Evolutionary conservation across 2,329 filamentous ascomycete genomes (phyloP).

Genomic region (Fusarium sp.): DNA sequence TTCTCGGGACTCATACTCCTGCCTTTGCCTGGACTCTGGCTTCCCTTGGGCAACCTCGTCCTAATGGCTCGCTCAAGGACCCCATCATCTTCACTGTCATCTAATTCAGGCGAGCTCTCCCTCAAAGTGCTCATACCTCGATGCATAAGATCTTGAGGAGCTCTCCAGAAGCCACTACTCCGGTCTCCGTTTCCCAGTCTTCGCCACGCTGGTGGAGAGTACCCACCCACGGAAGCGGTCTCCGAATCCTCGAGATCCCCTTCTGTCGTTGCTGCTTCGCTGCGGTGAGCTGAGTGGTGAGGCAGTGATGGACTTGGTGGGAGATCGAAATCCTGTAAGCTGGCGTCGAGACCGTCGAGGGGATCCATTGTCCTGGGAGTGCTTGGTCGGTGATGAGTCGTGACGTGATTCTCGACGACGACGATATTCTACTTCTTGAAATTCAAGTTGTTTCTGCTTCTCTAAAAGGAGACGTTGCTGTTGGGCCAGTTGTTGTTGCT

Average conservation of each 20-base stretch:
- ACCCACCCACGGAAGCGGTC: slow-evolving; percentile 66
- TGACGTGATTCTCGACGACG: slow-evolving; percentile 32
- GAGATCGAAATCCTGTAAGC: slow-evolving; percentile 68
- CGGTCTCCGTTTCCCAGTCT: slow-evolving; percentile 71
- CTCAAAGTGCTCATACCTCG: slow-evolving; percentile 52
- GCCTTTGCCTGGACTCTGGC: slow-evolving; percentile 67
- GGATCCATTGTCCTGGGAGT: slow-evolving; percentile 51
- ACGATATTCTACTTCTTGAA: slow-evolving; percentile 37
- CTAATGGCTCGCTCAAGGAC: slow-evolving; percentile 66
- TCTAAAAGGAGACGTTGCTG: slow-evolving; percentile 34
- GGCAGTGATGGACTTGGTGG: slow-evolving; percentile 58
- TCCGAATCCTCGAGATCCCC: slow-evolving; percentile 60
- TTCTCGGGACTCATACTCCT: slow-evolving; percentile 62
- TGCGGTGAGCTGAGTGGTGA: slow-evolving; percentile 53
- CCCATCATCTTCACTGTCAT: slow-evolving; percentile 55
- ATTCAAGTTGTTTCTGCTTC: slow-evolving; percentile 40
- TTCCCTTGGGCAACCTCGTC: slow-evolving; percentile 68
- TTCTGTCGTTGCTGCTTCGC: slow-evolving; percentile 55
- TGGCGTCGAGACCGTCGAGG: slow-evolving; percentile 63
- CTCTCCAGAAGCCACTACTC: slow-evolving; percentile 72
- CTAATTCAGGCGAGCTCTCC: slow-evolving; percentile 46
- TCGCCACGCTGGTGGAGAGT: slow-evolving; percentile 72
- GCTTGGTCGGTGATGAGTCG: slow-evolving; percentile 22
- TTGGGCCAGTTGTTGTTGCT: slow-evolving; percentile 36
- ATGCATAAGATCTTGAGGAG: slow-evolving; percentile 63